Base-by-base conservation (phyloP, 208 protist species). In the Blechomonas ayalai region DNA sequence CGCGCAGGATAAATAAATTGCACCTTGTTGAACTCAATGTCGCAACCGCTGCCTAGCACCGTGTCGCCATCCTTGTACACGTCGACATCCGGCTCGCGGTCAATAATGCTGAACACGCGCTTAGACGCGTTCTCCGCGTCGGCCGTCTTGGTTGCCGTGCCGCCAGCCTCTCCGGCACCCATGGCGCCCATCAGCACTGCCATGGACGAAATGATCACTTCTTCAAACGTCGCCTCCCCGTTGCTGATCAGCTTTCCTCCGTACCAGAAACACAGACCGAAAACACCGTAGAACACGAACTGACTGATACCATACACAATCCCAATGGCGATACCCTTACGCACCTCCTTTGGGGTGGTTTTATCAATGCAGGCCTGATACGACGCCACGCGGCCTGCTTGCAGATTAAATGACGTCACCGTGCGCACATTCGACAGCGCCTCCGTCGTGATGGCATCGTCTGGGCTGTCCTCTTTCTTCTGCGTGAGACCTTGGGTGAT, bases 81-180 rank as follows among this genome's bases (percentile, higher is more conserved):
- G 52, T 89, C 80, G 12, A 89, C 58, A 31, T 79, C 69, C 3
- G 80, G 81, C 23, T 68, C 55, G 46, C 78, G 67, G 55, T 90
- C 81, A 38, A 90, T 82, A n/a, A 90, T 36, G 32, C 66, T 78
- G 68, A 86, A 86, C 20, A 90, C 71, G 25, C 73, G 73, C 18
- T 65, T 58, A 16, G 73, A 57, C 4, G 68, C 55, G 26, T 59
- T 43, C 20, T 63, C 16, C 12, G 81, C 76, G 25, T 86, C 67
- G 2, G 38, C 54, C 42, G 69, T 47, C 53, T 86, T 86, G 5
- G 64, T 57, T 19, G 74, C 77, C 43, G 84, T 84, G 22, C 64
- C 61, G 18, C 76, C 76, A 4, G 70, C 81, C 43, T 90, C 81
- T 6, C 69, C 81, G 0, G 70, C 76, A 0, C 35, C 59, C 56